Evolutionary conservation across 441 rosid genomes (phyloP), one percentile per base, ranked within the genome.

Genomic region (Arabidopsis lyrata): DNA sequence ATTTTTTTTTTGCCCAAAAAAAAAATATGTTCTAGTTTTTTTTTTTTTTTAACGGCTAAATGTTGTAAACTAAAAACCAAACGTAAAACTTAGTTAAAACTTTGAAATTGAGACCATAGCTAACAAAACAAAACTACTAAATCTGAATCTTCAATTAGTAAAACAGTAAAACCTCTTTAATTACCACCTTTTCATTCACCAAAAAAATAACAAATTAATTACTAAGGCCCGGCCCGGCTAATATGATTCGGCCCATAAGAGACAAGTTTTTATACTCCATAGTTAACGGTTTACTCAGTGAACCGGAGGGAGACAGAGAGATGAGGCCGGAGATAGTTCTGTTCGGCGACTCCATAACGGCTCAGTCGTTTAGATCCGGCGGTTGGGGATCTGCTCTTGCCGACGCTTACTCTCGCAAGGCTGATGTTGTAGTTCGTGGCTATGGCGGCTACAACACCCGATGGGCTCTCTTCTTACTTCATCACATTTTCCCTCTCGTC

Each of bases 311-410:
- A 64, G 60, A 38, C 4, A 35, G n/a, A 3, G 22, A 47, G 39
- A 34, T 88, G 98, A 88, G 96, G 80, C 96, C 97, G 18, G 80
- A 84, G 79, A 83, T 92, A 4, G 86, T 92, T 65, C 75, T 90
- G 41, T 92, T 92, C 83, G 99, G 99, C 53, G 99, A 95, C 65
- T 92, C 98, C 18, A 90, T 90, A 34, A 92, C 98, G 3, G 78
- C 84, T 77, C 90, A 85, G 68, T 92, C 99, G 5, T 89, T 90
- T 81, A 70, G 85, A 81, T 76, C 87, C 39, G 95, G 90, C 20
- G 93, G 98, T 0, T 95, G 99, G 97, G 98, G 99, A 41, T 91
- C 98, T 59, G 69, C 92, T 63, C 92, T 95, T 44, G 83, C 88
- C 11, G 85, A 92, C 75, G 74, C 86, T 72, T 95, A 87, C 81